Percentiles rank a stretch among this genome's conserved stretches.
phyloP scores from a whole-genome alignment of 2,329 filamentous ascomycete species.

The Paraphoma sp. region DNA sequence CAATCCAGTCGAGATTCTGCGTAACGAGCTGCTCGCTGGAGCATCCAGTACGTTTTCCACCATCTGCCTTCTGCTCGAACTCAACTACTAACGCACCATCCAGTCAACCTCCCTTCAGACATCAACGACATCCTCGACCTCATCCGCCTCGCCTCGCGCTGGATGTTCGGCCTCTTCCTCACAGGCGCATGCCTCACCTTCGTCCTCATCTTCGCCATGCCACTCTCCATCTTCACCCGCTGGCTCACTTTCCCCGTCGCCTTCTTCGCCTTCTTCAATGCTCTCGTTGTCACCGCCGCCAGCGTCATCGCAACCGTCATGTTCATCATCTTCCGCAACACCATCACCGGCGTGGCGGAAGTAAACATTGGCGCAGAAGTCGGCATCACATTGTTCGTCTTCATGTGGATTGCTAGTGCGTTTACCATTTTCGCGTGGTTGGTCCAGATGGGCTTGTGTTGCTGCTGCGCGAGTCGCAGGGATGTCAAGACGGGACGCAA shows the following conservation, averaged over 20 bases:
- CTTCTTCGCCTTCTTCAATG: constrained; percentile 71
- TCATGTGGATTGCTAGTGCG: constrained; percentile 84
- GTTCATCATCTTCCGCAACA: constrained; percentile 80
- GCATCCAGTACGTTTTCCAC: constrained; percentile 67
- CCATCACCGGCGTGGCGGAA: constrained; percentile 71
- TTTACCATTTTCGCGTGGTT: constrained; percentile 72
- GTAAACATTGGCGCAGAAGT: constrained; percentile 78
- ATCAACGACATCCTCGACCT: constrained; percentile 76
- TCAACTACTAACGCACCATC: neutral
- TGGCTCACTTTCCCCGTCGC: constrained; percentile 70
- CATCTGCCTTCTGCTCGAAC: neutral
- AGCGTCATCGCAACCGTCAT: constrained; percentile 82
- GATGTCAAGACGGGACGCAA: constrained; percentile 60
- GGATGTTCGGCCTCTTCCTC: constrained; percentile 92
- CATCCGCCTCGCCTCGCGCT: constrained; percentile 74
- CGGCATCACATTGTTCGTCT: constrained; percentile 77
- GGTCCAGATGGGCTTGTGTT: constrained; percentile 77
- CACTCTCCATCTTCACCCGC: constrained; percentile 58
- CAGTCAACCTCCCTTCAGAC: constrained; percentile 76
- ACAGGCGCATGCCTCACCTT: constrained; percentile 73
- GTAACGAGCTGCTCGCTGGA: constrained; percentile 79
- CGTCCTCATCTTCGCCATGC: constrained; percentile 72
- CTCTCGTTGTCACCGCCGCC: constrained; percentile 72
- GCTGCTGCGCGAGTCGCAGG: constrained; percentile 70
- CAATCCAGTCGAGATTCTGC: constrained; percentile 82